Conservation (phyloP, 129 eudicot genomes). For the Flaveria linearis region DNA sequence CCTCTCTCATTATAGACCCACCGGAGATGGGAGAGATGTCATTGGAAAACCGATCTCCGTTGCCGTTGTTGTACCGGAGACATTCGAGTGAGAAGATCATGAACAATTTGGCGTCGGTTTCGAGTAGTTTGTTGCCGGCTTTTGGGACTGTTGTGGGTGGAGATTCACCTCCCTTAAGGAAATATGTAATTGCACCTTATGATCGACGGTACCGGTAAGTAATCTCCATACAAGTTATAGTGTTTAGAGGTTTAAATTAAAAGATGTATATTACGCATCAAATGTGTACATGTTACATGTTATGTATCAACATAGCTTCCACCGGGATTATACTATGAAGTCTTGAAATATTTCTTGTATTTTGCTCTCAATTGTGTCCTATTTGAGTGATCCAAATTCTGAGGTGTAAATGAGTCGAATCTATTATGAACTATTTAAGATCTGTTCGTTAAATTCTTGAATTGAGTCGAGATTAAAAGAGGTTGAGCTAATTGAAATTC, state of each 20-base stretch:
- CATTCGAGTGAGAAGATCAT: slow-evolving; percentile 53
- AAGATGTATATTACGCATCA: not conserved
- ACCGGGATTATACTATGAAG: not conserved
- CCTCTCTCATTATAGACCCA: slow-evolving; percentile 9
- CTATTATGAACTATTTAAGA: no score
- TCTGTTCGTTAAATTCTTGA: no score
- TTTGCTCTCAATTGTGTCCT: not conserved
- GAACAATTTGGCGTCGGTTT: slow-evolving; percentile 61
- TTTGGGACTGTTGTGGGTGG: slow-evolving; percentile 77
- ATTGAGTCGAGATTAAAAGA: no score
- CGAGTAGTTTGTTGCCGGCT: slow-evolving; percentile 85
- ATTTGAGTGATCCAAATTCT: not conserved
- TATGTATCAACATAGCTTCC: not conserved
- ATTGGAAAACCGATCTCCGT: slow-evolving; percentile 43
- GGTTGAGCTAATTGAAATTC: no score
- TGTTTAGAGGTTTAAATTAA: not conserved
- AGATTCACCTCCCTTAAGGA: slow-evolving; percentile 39
- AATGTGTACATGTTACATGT: not conserved
- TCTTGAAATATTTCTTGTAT: not conserved
- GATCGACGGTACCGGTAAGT: slow-evolving; percentile 78
- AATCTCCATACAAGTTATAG: not conserved
- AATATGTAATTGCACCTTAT: slow-evolving; percentile 74
- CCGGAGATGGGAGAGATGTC: slow-evolving; percentile 30
- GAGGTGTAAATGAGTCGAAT: no score
- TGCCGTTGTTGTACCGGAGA: slow-evolving; percentile 55